Percentiles rank a stretch among this genome's conserved stretches.
These are phyloP conservation scores for Coniochaeta sp. DNA, from an alignment of 2,329 filamentous ascomycete species.

Conservation along the genomic window DNA sequence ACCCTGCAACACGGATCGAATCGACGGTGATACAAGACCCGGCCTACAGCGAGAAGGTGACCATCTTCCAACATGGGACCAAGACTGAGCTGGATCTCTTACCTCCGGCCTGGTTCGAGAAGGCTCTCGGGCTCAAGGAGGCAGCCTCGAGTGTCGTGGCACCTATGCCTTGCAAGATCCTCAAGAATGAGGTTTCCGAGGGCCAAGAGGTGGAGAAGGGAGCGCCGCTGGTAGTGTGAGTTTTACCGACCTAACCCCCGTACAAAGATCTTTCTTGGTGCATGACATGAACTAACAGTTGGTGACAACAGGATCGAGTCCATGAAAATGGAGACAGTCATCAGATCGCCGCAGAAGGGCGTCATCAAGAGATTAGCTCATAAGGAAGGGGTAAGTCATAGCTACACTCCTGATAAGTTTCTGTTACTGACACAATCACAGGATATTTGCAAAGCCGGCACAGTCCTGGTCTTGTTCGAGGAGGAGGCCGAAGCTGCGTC, in stretches of 20 bases:
- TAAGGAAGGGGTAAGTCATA: conserved; percentile 57
- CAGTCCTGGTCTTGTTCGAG: conserved; percentile 66
- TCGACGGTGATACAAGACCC: conserved; percentile 64
- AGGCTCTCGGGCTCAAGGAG: conserved; percentile 78
- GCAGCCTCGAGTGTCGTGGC: conserved; percentile 75
- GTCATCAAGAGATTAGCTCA: conserved; percentile 66
- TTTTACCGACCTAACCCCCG: conserved; percentile 11
- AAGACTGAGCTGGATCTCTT: conserved; percentile 52
- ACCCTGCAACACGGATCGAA: conserved; percentile 69
- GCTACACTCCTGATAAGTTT: conserved; percentile 10
- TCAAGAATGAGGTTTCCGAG: conserved; percentile 79
- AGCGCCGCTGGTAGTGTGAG: conserved; percentile 74
- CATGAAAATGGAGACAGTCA: conserved; percentile 87
- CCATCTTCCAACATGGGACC: conserved; percentile 65
- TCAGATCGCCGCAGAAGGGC: conserved; percentile 67
- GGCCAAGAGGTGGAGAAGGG: conserved; percentile 81
- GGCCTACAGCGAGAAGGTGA: conserved; percentile 49
- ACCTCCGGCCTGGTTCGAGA: conserved; percentile 73
- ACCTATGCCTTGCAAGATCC: conserved; percentile 95
- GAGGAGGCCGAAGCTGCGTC: conserved; percentile 24
- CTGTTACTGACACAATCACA: conserved; percentile 20
- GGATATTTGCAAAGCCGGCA: conserved; percentile 75
- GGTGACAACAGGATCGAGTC: conserved; percentile 57
- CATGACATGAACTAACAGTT: not conserved
- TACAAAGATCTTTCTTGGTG: not conserved